Evolutionary conservation across 805 yeast species (phyloP).

Genomic region (Sporopachydermia quercuum): DNA sequence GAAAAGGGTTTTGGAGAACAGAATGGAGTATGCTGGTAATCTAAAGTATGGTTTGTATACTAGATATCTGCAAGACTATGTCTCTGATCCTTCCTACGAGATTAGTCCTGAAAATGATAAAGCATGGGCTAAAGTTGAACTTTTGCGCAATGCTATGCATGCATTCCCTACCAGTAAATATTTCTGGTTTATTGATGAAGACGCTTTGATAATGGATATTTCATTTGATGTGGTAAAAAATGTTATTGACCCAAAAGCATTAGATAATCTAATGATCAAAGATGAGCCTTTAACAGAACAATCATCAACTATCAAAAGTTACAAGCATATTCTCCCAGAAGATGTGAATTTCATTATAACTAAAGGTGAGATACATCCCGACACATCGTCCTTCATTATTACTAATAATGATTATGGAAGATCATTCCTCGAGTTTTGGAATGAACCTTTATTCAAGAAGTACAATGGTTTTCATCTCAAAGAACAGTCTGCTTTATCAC

Average conservation of each 20-base stretch:
- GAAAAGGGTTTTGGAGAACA: slow-evolving; percentile 62
- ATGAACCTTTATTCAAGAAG: slow-evolving; percentile 52
- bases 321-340: slow-evolving; percentile 39
- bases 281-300: slow-evolving; percentile 67
- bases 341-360: slow-evolving; percentile 47
- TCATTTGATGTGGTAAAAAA: slow-evolving; percentile 44
- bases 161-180: slow-evolving; percentile 87
- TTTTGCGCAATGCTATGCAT: slow-evolving; percentile 77
- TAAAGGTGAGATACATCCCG: slow-evolving; percentile 50
- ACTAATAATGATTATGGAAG: slow-evolving; percentile 50
- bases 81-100: slow-evolving; percentile 15
- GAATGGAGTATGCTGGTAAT: slow-evolving; percentile 75
- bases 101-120: slow-evolving; percentile 17
- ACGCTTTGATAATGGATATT: slow-evolving; percentile 61
- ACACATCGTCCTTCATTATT: slow-evolving; percentile 58
- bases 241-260: slow-evolving; percentile 41
- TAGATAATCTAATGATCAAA: slow-evolving; percentile 48
- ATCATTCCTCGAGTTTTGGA: slow-evolving; percentile 67
- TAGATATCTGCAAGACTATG: slow-evolving; percentile 75
- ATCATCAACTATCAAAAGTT: slow-evolving; percentile 52
- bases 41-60: slow-evolving; percentile 75
- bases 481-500: slow-evolving; percentile 49
- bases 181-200: slow-evolving; percentile 71
- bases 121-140: slow-evolving; percentile 48
- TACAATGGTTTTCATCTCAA: slow-evolving; percentile 43